A percentile compares a stretch with the other conserved stretches of the same genome.
Conservation (phyloP, 805 yeast species). For the Brettanomyces anomalus region DNA sequence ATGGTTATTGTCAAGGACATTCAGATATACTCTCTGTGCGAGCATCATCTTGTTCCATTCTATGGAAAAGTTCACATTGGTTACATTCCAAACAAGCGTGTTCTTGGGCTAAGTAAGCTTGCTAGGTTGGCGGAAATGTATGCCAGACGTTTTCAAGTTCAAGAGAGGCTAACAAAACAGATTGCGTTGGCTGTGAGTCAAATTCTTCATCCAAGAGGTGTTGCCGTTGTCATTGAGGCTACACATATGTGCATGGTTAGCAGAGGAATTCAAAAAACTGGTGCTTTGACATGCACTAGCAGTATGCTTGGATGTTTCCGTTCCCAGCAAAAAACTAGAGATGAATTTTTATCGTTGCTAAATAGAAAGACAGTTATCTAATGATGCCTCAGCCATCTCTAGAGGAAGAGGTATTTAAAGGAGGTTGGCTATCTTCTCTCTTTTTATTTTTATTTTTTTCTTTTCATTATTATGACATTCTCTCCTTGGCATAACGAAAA, state of each 20-base stretch:
- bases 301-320: constrained; percentile 97
- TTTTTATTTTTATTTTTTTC: no score
- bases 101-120: constrained; percentile 83
- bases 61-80: constrained; percentile 96
- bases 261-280: constrained; percentile 94
- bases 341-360: constrained; percentile 80
- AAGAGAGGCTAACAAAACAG: constrained; percentile 93
- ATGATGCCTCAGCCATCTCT: background rate
- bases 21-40: constrained; percentile 86
- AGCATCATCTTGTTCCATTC: constrained; percentile 96
- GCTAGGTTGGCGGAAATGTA: constrained; percentile 98
- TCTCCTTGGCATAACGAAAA: no score
- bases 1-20: constrained; percentile 97
- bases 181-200: constrained; percentile 94
- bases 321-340: constrained; percentile 89
- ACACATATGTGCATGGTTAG: constrained; percentile 99
- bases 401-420: background rate
- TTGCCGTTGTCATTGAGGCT: constrained; percentile 97
- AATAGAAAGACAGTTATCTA: constrained; percentile 36
- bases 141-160: constrained; percentile 93
- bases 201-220: constrained; percentile 89
- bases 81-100: constrained; percentile 92
- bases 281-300: constrained; percentile 87
- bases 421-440: background rate
- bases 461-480: no score